Conservation (phyloP, 371 early-diverging fungal genomes). For the Lichtheimia ornata region DNA sequence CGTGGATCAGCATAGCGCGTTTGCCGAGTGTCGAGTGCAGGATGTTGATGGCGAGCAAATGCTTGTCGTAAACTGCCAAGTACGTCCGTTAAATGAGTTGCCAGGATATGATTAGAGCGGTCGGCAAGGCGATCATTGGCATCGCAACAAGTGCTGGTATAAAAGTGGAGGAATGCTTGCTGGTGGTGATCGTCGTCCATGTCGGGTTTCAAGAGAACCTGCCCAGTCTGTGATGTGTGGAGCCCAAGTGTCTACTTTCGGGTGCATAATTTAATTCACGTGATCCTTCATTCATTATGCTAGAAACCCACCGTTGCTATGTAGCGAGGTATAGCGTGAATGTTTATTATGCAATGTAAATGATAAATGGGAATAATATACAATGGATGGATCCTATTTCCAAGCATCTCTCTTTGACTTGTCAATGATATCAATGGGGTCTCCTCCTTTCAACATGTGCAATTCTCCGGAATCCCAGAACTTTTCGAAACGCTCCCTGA, state of each 20-base stretch:
- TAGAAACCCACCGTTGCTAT: no score
- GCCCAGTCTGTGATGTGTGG: no score
- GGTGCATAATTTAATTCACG: no score
- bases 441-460: not conserved
- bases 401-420: not conserved
- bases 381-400: no score
- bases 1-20: conserved; percentile 23
- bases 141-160: not conserved
- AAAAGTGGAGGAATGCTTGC: conserved; percentile 1
- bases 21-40: conserved; percentile 3
- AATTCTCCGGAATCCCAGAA: conserved; percentile 16
- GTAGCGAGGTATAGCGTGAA: no score
- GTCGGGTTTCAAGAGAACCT: no score
- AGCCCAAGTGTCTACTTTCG: no score
- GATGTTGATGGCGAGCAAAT: conserved; percentile 11
- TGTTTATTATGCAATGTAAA: no score
- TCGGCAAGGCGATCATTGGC: not conserved
- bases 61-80: conserved; percentile 1
- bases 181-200: not conserved
- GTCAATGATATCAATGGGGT: conserved; percentile 1
- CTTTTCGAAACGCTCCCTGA: conserved; percentile 18
- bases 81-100: conserved; percentile 3
- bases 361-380: no score
- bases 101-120: not conserved
- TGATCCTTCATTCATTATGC: no score